These are phyloP conservation scores for Pleodorina starrii DNA, from an alignment of 139 green algal genomes.

Conservation along the genomic window DNA sequence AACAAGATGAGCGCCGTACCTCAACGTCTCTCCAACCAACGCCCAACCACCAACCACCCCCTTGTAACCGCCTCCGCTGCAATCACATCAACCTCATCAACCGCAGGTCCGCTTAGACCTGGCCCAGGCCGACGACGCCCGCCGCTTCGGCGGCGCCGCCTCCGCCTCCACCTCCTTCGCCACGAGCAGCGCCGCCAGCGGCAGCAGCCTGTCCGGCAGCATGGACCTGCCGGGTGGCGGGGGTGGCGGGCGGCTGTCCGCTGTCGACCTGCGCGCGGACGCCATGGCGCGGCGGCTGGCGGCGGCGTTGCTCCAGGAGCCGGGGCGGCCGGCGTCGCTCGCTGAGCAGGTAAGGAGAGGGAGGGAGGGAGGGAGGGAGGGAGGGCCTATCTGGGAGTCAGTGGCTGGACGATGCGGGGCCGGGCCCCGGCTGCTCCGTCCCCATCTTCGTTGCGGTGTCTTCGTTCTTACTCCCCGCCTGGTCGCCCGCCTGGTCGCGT, in stretches of 20 bases:
- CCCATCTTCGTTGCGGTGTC: too few species aligned
- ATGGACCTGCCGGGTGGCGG: conserved; percentile 13
- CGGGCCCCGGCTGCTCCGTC: too few species aligned
- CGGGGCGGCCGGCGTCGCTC: conserved; percentile 56
- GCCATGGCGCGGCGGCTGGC: conserved; percentile 52
- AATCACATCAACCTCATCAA: too few species aligned
- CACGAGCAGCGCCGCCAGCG: neutral
- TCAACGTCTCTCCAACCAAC: too few species aligned
- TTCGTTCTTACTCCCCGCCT: too few species aligned
- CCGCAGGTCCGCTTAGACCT: conserved; percentile 81
- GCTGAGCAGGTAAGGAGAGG: conserved; percentile 30
- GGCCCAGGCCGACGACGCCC: conserved; percentile 77
- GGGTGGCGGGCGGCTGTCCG: neutral
- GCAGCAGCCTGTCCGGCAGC: conserved; percentile 25
- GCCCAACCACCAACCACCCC: too few species aligned
- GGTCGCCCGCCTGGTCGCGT: too few species aligned
- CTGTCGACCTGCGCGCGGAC: conserved; percentile 47
- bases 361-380: too few species aligned
- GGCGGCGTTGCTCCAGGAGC: conserved; percentile 67
- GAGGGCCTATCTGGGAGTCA: too few species aligned
- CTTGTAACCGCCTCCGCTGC: too few species aligned
- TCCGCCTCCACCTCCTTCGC: neutral
- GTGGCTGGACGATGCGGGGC: too few species aligned
- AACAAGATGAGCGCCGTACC: too few species aligned
- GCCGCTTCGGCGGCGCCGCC: conserved; percentile 40